Evolutionary conservation across 2,329 filamentous ascomycete genomes (phyloP).

Genomic region (Ophiostoma himal-ulmi): DNA sequence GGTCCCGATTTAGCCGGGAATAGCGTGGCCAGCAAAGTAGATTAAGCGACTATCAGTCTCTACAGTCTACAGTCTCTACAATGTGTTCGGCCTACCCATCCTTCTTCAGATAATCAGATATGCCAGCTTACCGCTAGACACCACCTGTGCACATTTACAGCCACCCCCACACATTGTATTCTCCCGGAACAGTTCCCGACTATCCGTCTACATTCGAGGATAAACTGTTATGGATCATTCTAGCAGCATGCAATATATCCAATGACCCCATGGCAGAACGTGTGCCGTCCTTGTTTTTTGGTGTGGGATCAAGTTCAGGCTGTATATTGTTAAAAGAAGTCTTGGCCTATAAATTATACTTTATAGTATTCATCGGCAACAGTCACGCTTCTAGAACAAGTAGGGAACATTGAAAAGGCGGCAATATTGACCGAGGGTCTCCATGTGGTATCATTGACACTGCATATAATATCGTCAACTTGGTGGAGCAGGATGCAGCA

Average conservation of each 20-base stretch:
- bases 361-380: no score
- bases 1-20: not conserved
- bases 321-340: no score
- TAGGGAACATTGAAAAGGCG: no score
- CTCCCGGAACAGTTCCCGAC: not conserved
- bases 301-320: not conserved
- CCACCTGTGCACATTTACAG: constrained; percentile 37
- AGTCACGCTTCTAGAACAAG: no score
- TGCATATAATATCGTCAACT: not conserved
- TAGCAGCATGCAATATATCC: not conserved
- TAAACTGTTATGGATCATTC: no score
- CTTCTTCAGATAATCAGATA: not conserved
- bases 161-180: constrained; percentile 69
- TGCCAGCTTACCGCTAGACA: not conserved
- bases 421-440: not conserved
- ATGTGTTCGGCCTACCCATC: not conserved
- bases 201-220: not conserved
- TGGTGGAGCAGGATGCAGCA: not conserved
- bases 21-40: not conserved
- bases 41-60: not conserved
- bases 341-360: no score
- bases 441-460: not conserved
- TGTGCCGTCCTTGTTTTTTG: not conserved
- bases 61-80: no score
- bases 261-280: not conserved